Base-by-base conservation (phyloP, 2,329 filamentous ascomycete species). In the Colletotrichum kahawae region DNA sequence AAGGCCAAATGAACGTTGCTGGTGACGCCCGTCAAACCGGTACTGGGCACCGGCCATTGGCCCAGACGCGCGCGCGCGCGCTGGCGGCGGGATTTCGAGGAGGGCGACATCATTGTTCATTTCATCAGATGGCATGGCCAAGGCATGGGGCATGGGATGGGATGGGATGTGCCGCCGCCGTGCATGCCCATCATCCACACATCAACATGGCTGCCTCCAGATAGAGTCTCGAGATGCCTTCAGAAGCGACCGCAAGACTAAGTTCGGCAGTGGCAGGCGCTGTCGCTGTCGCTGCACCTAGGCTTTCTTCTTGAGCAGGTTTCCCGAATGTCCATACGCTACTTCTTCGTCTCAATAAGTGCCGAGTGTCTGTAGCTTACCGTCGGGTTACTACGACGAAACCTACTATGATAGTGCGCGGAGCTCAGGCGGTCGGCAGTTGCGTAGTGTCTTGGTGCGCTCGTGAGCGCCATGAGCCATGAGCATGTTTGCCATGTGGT, bases 401-500 rank as follows among this genome's bases (percentile, higher is more conserved):
- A 75, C 72, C 33, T 34, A 70, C 60, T 57, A 62, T 56, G 12
- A 67, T 62, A 48, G 56, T 34, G 60, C 43, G 59, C 59, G 29
- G 66, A 56, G 67, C 29, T 63, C 10, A 48, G 62, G 56, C 62
- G 62, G 36, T 29, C 72, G 72, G 72, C 68, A 71, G 63, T 75
- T 75, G 62, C 56, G 66, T 62, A 60, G 72, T 74, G 67, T 71
- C 62, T 75, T n/a, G 57, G 5, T 18, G 38, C 33, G 13, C 72
- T 71, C 68, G 71, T 71, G 72, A 13, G n/a, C 14, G 69, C 72
- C 72, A 73, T 70, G 73, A 76, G 73, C 48, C 38, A 36, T 24
- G 14, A 43, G 62, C 74, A 74, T 77, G 74, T 70, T 64, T 59
- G 63, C 76, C 74, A 76, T 77, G 74, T 77, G 76, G 63, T 66